Conservation (phyloP, 2,329 filamentous ascomycete species). For the Aspergillus sp. region DNA sequence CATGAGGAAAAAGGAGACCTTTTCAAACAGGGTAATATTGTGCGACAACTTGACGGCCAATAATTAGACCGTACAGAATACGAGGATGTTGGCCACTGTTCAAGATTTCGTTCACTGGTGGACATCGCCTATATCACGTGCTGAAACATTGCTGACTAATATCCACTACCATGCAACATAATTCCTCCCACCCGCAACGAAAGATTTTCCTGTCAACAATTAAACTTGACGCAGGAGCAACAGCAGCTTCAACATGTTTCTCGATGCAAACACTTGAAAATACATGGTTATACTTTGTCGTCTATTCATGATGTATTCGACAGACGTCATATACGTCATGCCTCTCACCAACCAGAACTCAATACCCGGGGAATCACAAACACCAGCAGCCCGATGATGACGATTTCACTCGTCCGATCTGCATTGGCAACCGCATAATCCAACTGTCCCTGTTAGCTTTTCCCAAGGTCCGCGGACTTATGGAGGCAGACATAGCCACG, state of each 20-base stretch:
- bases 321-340: neutral
- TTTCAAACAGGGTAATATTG: too few relatives aligned
- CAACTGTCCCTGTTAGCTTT: conserved; percentile 34
- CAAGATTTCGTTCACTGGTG: neutral
- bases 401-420: neutral
- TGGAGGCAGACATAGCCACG: conserved; percentile 21
- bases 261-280: neutral
- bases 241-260: neutral
- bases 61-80: too few relatives aligned
- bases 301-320: neutral
- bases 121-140: neutral
- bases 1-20: too few relatives aligned
- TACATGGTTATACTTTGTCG: neutral
- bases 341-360: neutral
- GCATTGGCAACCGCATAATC: conserved; percentile 31
- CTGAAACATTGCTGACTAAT: neutral
- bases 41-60: too few relatives aligned
- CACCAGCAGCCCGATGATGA: neutral
- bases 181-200: too few relatives aligned
- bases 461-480: conserved; percentile 3
- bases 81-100: too few relatives aligned
- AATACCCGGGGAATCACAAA: neutral
- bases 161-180: neutral
- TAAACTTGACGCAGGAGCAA: neutral
- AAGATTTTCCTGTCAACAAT: neutral